phyloP scores from a whole-genome alignment of 345 rosid species.

The Citrus sinensis region DNA sequence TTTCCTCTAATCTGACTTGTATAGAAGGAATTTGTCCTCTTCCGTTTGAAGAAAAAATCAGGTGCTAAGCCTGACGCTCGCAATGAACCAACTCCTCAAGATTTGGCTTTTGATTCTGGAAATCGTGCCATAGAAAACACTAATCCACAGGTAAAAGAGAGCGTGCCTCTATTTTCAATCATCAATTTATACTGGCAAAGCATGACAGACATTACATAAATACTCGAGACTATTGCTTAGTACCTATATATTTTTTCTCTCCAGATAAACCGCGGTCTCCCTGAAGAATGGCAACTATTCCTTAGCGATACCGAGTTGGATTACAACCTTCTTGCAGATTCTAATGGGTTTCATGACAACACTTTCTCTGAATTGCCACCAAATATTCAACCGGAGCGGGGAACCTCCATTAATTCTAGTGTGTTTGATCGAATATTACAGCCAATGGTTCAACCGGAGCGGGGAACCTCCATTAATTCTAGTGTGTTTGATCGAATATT shows the following conservation, averaged over 20 bases:
- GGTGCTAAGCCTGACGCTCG: background rate
- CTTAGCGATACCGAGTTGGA: background rate
- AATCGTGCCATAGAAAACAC: background rate
- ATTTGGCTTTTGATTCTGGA: background rate
- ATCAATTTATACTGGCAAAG: background rate
- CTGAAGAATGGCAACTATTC: too few species aligned
- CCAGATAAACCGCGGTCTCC: background rate
- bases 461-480: background rate
- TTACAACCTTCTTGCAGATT: background rate
- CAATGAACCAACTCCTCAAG: background rate
- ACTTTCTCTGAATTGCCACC: too few species aligned
- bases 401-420: background rate
- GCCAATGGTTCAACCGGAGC: too few species aligned
- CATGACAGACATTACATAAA: background rate
- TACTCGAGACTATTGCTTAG: background rate
- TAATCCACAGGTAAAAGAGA: constrained; percentile 11
- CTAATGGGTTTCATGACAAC: too few species aligned
- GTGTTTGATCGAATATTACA: background rate
- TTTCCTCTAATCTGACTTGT: background rate
- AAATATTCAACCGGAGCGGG: too few species aligned
- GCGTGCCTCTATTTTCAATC: background rate
- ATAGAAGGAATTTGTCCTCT: constrained; percentile 17
- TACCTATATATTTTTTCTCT: background rate
- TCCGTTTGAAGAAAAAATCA: constrained; percentile 14
- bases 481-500: background rate